Evolutionary conservation across 2,329 filamentous ascomycete species (phyloP), one percentile per base, ranked within the genome.

Genomic region (Sclerotinia minor): DNA sequence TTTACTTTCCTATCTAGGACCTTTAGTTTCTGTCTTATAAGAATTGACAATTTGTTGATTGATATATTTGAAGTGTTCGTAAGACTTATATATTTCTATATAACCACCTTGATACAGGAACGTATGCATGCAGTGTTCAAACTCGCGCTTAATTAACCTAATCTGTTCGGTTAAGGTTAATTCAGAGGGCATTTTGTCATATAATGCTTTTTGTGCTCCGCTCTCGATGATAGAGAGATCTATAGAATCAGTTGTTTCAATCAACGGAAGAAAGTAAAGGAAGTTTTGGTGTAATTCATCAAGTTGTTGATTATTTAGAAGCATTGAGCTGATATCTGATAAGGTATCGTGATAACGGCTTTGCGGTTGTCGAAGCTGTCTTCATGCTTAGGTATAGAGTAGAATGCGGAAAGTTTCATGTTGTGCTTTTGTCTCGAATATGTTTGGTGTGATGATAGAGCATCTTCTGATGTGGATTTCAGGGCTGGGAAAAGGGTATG

Each of bases 71-170:
- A 61, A 61, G 19, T 19, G 13, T 21, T 19, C 4, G 6, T 35
- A 61, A 32, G 32, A 32, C 35, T 35, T 35, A 6, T 21, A 61
- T 61, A 1, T 13, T 1, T 35, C 7, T 61, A 45, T 44, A 49
- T 0, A 21, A 21, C 50, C 0, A 61, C 44, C 21, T 44, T 26
- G 0, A 61, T 29, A 19, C 13, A 61, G 8, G 7, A 29, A 13
- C 44, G 7, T 21, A 24, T 61, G 7, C 29, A 24, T 61, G 3
- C 58, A 50, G 1, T 29, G 58, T 3, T 21, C 5, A 6, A 61
- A 21, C 0, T 61, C 2, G 0, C 21, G 0, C 29, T 38, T 19
- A 0, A n/a, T n/a, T n/a, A n/a, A n/a, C n/a, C n/a, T n/a, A n/a
- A n/a, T n/a, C n/a, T n/a, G n/a, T 49, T 49, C 1, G 8, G 2